phyloP scores from a whole-genome alignment of 148 eudicot species.

The Cornus controversa region DNA sequence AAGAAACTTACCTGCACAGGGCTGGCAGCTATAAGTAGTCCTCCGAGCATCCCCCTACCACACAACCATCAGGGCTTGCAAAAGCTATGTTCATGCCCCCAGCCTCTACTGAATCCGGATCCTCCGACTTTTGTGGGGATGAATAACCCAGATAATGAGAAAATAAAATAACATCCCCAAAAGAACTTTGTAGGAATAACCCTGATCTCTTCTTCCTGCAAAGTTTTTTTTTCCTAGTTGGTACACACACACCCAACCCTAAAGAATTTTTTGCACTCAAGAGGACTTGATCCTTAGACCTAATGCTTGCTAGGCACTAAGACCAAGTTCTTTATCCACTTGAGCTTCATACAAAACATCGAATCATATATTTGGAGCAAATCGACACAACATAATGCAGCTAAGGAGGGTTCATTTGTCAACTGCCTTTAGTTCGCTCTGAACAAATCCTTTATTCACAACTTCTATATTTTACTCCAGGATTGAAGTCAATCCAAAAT shows the following conservation, averaged over 20 bases:
- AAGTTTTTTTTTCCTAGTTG: no score
- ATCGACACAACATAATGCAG: background rate
- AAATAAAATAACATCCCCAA: no score
- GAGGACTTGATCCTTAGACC: no score
- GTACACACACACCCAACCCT: no score
- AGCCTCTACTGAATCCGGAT: conserved; percentile 7
- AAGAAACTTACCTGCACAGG: conserved; percentile 41
- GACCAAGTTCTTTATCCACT: no score
- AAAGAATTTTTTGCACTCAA: no score
- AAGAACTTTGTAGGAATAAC: no score
- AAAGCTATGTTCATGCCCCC: conserved; percentile 3
- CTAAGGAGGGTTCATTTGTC: background rate
- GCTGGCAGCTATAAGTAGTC: conserved; percentile 59
- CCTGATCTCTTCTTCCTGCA: no score
- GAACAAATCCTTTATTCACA: background rate
- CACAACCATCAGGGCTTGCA: background rate
- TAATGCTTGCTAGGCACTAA: no score
- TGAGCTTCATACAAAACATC: no score
- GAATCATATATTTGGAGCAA: background rate
- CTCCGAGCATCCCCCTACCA: conserved; percentile 23
- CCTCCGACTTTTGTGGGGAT: conserved; percentile 36
- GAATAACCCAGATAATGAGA: background rate
- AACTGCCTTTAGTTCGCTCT: background rate
- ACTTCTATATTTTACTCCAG: background rate
- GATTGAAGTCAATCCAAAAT: background rate